phyloP scores from a whole-genome alignment of 441 rosid genomes.

The Erodium trifolium region DNA sequence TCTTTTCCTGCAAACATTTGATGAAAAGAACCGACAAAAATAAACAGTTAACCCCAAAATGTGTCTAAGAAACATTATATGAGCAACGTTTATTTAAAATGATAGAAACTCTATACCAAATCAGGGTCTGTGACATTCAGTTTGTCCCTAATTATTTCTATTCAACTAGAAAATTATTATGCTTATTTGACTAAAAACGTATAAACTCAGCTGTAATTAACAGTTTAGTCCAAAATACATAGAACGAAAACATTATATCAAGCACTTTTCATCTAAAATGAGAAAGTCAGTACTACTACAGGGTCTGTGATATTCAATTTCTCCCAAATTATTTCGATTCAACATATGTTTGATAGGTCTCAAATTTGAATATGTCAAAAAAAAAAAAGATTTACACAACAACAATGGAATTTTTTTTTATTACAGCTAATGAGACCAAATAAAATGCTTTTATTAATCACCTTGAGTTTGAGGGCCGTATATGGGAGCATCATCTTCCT shows the following conservation, averaged over 20 bases:
- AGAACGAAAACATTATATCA: too few species aligned
- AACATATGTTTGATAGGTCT: neutral
- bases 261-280: too few species aligned
- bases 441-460: conserved; percentile 11
- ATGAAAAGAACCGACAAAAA: neutral
- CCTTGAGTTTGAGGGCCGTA: conserved; percentile 87
- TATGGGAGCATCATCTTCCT: conserved; percentile 90
- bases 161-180: too few species aligned
- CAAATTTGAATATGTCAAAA: neutral
- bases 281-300: too few species aligned
- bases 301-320: too few species aligned
- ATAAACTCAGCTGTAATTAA: neutral
- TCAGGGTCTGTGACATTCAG: neutral
- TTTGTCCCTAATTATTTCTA: neutral
- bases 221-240: too few species aligned
- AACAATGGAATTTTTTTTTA: too few species aligned
- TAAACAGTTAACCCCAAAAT: neutral
- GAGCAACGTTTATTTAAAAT: neutral
- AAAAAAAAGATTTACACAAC: too few species aligned
- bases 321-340: too few species aligned
- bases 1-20: conserved; percentile 61
- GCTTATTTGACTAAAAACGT: neutral
- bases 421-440: neutral
- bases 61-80: too few species aligned
- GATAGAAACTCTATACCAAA: neutral